Conservation (phyloP, 2,329 filamentous ascomycete species). For the Biscogniauxia mediterranea region DNA sequence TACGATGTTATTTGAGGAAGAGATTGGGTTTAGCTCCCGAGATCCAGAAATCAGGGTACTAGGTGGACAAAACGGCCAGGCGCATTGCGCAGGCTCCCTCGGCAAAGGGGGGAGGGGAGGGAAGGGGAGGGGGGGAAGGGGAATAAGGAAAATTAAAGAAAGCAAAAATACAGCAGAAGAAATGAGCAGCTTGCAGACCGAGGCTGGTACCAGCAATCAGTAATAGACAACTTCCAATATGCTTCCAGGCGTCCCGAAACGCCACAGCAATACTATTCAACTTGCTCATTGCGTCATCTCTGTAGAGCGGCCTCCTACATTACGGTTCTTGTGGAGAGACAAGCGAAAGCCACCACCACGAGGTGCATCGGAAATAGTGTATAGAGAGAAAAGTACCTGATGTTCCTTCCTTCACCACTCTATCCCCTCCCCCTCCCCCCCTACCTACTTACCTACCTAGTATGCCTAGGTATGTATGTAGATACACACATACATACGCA, state of each 20-base stretch:
- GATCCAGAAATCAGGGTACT: slow-evolving; percentile 11
- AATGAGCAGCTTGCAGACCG: background rate
- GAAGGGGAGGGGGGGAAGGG: too few relatives aligned
- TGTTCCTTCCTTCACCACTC: background rate
- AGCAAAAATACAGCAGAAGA: background rate
- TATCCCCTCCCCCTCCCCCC: too few relatives aligned
- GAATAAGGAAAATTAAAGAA: too few relatives aligned
- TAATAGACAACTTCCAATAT: background rate
- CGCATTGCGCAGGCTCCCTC: background rate
- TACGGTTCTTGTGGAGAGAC: background rate
- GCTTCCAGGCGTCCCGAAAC: background rate
- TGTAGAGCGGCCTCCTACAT: slow-evolving; percentile 10
- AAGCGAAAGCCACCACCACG: slow-evolving; percentile 2
- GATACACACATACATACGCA: too few relatives aligned
- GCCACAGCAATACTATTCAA: slow-evolving; percentile 8
- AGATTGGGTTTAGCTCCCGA: slow-evolving; percentile 17
- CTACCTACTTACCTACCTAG: too few relatives aligned
- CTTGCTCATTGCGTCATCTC: slow-evolving; percentile 23
- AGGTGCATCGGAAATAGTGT: slow-evolving; percentile 11
- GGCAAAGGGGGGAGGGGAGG: background rate
- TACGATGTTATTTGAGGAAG: background rate
- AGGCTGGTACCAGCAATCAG: background rate
- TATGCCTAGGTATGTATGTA: too few relatives aligned
- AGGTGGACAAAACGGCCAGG: background rate
- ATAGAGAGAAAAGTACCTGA: slow-evolving; percentile 9